Percentiles rank a stretch among this genome's conserved stretches.
phyloP scores from a whole-genome alignment of 352 stramenopile genomes.

The Phytophthora tentaculata region DNA sequence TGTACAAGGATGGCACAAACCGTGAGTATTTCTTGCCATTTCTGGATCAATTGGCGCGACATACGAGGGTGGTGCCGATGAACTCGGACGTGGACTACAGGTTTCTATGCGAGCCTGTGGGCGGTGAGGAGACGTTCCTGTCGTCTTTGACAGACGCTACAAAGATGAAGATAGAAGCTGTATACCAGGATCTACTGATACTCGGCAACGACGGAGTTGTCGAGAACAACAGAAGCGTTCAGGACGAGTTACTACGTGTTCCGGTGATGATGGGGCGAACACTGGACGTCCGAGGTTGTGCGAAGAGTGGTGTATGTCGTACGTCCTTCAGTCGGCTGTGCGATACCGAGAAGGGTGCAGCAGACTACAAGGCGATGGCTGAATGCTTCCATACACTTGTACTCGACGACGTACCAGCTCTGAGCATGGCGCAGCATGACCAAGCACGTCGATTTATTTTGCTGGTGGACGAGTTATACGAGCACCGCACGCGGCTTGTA shows the following conservation, averaged over 20 bases:
- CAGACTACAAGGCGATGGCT: constrained; percentile 95
- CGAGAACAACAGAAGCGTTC: neutral
- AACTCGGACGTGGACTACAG: constrained; percentile 80
- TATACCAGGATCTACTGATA: constrained; percentile 49
- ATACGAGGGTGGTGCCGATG: constrained; percentile 86
- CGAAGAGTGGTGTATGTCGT: constrained; percentile 53
- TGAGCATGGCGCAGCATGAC: constrained; percentile 91
- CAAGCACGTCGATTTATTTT: constrained; percentile 96
- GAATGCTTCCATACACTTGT: constrained; percentile 93
- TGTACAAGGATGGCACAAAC: constrained; percentile 97
- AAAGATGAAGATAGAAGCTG: constrained; percentile 41
- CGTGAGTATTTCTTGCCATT: constrained; percentile 97
- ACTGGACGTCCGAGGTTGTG: constrained; percentile 52
- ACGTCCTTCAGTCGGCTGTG: constrained; percentile 96
- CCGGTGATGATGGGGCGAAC: constrained; percentile 84
- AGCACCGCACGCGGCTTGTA: constrained; percentile 76
- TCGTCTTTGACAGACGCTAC: constrained; percentile 50
- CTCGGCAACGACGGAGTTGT: constrained; percentile 12
- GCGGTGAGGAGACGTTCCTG: constrained; percentile 57
- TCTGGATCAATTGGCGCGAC: constrained; percentile 91
- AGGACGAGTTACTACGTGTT: constrained; percentile 48
- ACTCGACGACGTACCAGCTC: constrained; percentile 86
- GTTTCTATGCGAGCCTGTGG: constrained; percentile 46
- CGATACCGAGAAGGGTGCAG: constrained; percentile 91
- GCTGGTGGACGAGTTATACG: constrained; percentile 97